phyloP scores from a whole-genome alignment of 768 basidiomycete species.

The Phanerochaete sordida region DNA sequence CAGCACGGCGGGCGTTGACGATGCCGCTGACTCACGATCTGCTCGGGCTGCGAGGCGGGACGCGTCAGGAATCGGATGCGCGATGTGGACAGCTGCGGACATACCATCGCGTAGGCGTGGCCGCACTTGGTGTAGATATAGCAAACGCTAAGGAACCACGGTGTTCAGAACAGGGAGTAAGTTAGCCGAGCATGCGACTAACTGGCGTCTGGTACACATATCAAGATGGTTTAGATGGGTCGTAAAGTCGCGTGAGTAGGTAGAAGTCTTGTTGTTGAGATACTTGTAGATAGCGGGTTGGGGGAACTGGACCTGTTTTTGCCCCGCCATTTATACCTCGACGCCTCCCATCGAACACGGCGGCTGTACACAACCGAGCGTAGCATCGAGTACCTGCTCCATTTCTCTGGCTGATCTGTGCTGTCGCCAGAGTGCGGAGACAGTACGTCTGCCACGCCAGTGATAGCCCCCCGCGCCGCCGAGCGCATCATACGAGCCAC shows the following conservation, averaged over 20 bases:
- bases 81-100: background rate
- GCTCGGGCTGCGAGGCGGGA: constrained; percentile 15
- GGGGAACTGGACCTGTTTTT: background rate
- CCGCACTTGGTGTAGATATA: constrained; percentile 23
- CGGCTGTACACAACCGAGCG: background rate
- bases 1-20: background rate
- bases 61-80: background rate
- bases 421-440: background rate
- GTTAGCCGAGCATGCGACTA: background rate
- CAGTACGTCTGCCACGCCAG: background rate
- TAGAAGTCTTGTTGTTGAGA: background rate
- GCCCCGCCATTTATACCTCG: background rate
- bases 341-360: background rate
- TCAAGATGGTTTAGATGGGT: background rate
- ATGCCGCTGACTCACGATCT: constrained; percentile 9
- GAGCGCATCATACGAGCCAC: background rate
- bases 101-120: constrained; percentile 21
- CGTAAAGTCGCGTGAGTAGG: background rate
- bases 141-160: constrained; percentile 16
- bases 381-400: background rate
- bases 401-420: background rate
- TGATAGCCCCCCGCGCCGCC: background rate
- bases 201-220: constrained; percentile 27
- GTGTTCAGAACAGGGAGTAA: background rate
- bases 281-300: background rate